Percentiles rank a stretch among this genome's conserved stretches.
These are phyloP conservation scores for Xylaria venustula DNA, from an alignment of 495 filamentous ascomycete genomes.

Conservation along the genomic window DNA sequence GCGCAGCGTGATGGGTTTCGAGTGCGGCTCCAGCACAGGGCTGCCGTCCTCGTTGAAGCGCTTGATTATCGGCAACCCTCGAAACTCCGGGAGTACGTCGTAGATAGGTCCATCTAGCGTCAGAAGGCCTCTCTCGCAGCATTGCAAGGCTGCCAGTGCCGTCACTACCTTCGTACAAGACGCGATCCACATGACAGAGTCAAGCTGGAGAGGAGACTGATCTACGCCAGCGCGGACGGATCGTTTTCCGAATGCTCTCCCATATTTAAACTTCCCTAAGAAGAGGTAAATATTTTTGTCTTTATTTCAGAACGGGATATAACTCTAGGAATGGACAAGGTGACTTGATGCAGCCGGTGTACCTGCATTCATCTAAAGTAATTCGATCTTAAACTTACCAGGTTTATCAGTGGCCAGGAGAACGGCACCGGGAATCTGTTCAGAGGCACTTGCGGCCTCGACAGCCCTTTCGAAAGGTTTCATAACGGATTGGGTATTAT, in stretches of 20 bases:
- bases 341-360: background rate
- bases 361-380: too few species aligned
- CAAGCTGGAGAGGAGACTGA: slow-evolving; percentile 6
- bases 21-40: slow-evolving; percentile 4
- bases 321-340: background rate
- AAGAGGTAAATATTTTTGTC: background rate
- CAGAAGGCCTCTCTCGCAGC: slow-evolving; percentile 14
- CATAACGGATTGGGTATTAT: slow-evolving; percentile 7
- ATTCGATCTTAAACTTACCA: too few species aligned
- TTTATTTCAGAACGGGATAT: background rate
- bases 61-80: slow-evolving; percentile 1
- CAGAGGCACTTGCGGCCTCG: slow-evolving; percentile 11
- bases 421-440: slow-evolving; percentile 12
- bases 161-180: slow-evolving; percentile 20
- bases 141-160: slow-evolving; percentile 12
- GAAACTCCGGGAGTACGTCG: slow-evolving; percentile 13
- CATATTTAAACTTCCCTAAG: slow-evolving; percentile 5
- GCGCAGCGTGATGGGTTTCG: slow-evolving; percentile 18
- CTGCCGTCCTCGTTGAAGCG: slow-evolving; percentile 8
- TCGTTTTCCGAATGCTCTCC: slow-evolving; percentile 7
- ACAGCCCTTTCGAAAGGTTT: slow-evolving; percentile 9
- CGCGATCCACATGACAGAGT: slow-evolving; percentile 18
- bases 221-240: slow-evolving; percentile 12
- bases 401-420: slow-evolving; percentile 9
- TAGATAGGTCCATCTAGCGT: slow-evolving; percentile 15